Evolutionary conservation across 148 eudicot species (phyloP), one percentile per base, ranked within the genome.

Genomic region (Gaultheria prostrata): DNA sequence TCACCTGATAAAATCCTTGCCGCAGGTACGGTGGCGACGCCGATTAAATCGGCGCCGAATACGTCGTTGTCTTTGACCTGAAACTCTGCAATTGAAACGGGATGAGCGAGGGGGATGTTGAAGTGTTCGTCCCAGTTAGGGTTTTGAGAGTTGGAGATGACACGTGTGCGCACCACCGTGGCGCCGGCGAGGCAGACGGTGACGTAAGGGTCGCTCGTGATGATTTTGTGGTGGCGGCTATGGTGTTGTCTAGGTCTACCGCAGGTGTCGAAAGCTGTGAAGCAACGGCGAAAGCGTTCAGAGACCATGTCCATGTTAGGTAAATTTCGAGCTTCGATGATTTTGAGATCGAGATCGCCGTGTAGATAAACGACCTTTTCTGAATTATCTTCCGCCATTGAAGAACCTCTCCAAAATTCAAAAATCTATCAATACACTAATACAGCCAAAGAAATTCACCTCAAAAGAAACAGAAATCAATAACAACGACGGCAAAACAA

Each of bases 191-290:
- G 77, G 82, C 92, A 89, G 2, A 97, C 94, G 74, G 89, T 97
- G 30, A 97, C 98, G 87, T 97, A 97, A 0, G 99, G 99, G n/a
- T 97, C 98, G 86, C 98, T 94, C 4, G 99, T 97, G 82, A 94
- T 94, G 73, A 94, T 92, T 15, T 90, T 93, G 2, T 45, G 67
- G 65, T 85, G 88, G 35, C 81, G 89, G 9, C 76, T 87, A 1
- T 59, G 26, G 45, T 56, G 45, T 1, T 24, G 1, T 56, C 35
- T 53, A 0, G 93, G 95, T 45, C 83, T 71, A 6, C 83, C 65
- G 75, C 90, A 91, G 26, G 85, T 26, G 33, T 87, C 72, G 70
- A 88, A 87, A 14, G 88, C 78, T 26, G 88, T 26, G 83, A 91
- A 56, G 43, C 81, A 79, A 8, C 91, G 92, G 5, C 95, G 93